These are phyloP conservation scores for Panus rudis DNA, from an alignment of 768 basidiomycete genomes.

Conservation along the genomic window DNA sequence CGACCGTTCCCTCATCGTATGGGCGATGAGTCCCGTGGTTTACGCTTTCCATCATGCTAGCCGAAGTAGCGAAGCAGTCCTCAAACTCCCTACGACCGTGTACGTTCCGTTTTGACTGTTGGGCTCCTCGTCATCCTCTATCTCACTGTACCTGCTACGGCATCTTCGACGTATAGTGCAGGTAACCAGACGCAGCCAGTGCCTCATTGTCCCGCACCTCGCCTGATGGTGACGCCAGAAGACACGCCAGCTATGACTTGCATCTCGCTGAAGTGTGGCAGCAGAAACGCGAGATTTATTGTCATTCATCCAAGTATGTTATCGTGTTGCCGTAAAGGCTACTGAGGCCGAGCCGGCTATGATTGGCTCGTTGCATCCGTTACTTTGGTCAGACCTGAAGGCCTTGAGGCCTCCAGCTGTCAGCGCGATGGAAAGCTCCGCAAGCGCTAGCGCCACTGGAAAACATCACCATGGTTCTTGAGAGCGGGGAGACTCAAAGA, in stretches of 20 bases:
- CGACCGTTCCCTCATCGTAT: background rate
- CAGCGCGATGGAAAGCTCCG: background rate
- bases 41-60: background rate
- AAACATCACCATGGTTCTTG: background rate
- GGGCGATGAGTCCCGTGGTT: background rate
- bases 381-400: background rate
- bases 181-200: no score
- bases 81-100: no score
- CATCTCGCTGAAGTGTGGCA: background rate
- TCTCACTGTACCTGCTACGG: no score
- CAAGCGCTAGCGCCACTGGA: background rate
- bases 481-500: background rate
- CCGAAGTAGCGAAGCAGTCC: no score
- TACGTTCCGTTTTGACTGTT: no score
- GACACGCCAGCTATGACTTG: background rate
- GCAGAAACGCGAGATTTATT: background rate
- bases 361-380: constrained; percentile 1
- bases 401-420: no score
- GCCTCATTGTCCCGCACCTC: no score
- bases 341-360: background rate
- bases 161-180: no score
- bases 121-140: no score
- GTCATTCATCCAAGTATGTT: no score
- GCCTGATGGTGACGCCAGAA: no score
- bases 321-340: no score